Conservation (phyloP, 768 basidiomycete species). For the Favolaschia claudopus region DNA sequence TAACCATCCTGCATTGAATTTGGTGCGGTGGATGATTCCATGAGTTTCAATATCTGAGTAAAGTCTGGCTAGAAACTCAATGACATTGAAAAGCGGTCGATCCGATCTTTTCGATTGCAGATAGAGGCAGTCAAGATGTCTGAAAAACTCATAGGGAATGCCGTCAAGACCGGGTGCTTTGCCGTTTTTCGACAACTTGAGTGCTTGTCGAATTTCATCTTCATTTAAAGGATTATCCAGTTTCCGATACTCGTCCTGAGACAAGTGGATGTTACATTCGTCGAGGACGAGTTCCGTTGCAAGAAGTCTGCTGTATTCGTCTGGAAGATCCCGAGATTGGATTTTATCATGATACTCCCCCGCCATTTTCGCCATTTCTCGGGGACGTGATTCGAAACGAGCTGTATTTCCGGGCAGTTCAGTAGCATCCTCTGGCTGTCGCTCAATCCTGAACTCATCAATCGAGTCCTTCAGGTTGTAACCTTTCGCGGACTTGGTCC, state of each 20-base stretch:
- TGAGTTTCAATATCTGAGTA: background rate
- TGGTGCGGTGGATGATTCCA: background rate
- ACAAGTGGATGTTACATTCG: background rate
- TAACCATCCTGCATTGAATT: background rate
- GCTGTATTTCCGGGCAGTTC: no score
- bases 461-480: no score
- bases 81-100: background rate
- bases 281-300: background rate
- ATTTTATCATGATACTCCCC: no score
- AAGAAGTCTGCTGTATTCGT: background rate
- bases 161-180: background rate
- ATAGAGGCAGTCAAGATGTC: no score
- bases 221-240: background rate
- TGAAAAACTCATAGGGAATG: no score
- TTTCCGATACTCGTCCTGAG: background rate
- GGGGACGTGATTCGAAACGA: no score
- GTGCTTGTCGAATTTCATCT: background rate
- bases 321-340: background rate
- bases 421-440: no score
- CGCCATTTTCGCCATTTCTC: no score
- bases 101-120: no score
- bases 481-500: no score
- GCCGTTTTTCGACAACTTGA: background rate
- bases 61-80: background rate
- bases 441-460: no score